Evolutionary conservation across 73 alveolate species (phyloP).

Genomic region (Paramecium sexaurelia): DNA sequence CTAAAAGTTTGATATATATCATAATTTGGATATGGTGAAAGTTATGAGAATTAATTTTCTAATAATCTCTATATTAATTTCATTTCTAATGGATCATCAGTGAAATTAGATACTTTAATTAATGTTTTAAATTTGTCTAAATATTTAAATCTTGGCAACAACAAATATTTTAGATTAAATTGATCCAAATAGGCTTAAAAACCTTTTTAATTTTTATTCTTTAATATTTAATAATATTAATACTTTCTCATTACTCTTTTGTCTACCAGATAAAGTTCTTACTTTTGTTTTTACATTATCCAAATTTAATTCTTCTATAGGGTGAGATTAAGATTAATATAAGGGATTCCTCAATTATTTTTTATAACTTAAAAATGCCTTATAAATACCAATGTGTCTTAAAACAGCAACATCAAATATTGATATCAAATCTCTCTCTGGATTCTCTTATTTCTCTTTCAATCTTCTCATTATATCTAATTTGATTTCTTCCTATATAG

Average conservation of each 20-base stretch:
- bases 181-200: not conserved
- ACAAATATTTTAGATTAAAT: not conserved
- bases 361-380: not conserved
- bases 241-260: not conserved
- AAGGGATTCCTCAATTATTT: not conserved
- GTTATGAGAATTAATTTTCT: not conserved
- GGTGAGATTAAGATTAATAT: not conserved
- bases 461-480: not conserved
- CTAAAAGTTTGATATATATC: not conserved
- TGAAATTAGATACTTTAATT: not conserved
- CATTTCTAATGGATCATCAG: not conserved
- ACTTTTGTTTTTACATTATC: not conserved
- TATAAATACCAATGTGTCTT: not conserved
- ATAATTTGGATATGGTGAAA: not conserved
- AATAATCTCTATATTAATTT: not conserved
- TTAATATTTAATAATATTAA: not conserved
- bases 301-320: not conserved
- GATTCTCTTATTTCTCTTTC: not conserved
- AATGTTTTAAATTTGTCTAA: not conserved
- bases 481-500: not conserved
- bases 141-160: not conserved
- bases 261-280: not conserved
- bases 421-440: not conserved
- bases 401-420: not conserved
- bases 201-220: not conserved